A percentile compares a stretch with the other conserved stretches of the same genome.
These are phyloP conservation scores for Pelargonium myrrhifolium DNA, from an alignment of 441 rosid species.

Conservation along the genomic window DNA sequence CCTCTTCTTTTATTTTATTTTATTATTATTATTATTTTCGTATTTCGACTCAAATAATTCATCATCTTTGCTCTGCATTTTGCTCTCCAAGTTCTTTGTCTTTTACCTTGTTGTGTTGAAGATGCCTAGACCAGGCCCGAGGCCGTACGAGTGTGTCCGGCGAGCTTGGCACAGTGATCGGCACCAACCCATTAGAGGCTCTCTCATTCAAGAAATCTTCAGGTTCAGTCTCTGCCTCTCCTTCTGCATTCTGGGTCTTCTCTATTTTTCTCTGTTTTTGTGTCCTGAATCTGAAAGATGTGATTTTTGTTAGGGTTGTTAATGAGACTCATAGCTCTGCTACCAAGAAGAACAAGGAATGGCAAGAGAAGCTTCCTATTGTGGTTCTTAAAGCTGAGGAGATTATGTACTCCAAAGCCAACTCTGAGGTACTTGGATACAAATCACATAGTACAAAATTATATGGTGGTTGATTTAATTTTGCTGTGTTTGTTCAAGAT, in stretches of 20 bases:
- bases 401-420: slow-evolving; percentile 62
- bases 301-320: slow-evolving; percentile 30
- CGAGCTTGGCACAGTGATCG: slow-evolving; percentile 63
- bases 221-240: slow-evolving; percentile 22
- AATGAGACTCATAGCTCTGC: slow-evolving; percentile 38
- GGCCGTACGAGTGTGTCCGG: slow-evolving; percentile 55
- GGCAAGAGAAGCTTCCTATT: slow-evolving; percentile 60
- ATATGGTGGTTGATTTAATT: no score
- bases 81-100: no score
- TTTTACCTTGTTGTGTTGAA: no score
- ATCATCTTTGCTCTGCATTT: no score
- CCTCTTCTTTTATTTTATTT: no score
- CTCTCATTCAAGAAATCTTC: slow-evolving; percentile 51
- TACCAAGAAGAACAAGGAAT: slow-evolving; percentile 56
- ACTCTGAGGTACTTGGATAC: slow-evolving; percentile 43
- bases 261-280: neutral
- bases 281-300: no score
- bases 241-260: neutral
- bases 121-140: slow-evolving; percentile 64
- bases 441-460: no score
- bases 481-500: no score
- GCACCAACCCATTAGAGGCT: slow-evolving; percentile 59
- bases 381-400: slow-evolving; percentile 57
- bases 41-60: no score
- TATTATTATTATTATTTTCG: no score